Conservation (phyloP, 495 filamentous ascomycete species). For the Aspergillus sparsus region DNA sequence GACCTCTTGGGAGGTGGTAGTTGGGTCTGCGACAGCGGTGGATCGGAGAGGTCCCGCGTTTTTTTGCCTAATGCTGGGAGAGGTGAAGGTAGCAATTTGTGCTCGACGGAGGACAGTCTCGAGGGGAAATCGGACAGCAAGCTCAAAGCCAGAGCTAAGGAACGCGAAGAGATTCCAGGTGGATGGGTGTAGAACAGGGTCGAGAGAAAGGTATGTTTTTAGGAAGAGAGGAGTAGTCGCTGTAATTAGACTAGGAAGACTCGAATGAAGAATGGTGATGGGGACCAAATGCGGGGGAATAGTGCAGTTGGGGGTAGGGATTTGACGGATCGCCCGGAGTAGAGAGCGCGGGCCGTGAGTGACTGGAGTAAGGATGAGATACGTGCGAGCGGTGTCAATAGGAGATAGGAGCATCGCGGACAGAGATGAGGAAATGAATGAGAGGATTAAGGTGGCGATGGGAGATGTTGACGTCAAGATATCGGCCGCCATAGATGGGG, state of each 20-base stretch:
- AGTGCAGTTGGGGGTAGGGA: slow-evolving; percentile 68
- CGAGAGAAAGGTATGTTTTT: slow-evolving; percentile 73
- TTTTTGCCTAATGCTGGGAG: slow-evolving; percentile 52
- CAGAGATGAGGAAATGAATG: slow-evolving; percentile 77
- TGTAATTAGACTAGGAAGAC: slow-evolving; percentile 76
- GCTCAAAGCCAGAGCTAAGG: slow-evolving; percentile 70
- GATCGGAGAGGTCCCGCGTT: slow-evolving; percentile 51
- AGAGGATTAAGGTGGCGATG: slow-evolving; percentile 70
- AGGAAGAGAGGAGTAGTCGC: slow-evolving; percentile 80
- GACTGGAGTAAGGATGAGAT: slow-evolving; percentile 79
- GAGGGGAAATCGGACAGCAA: slow-evolving; percentile 81
- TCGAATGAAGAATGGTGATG: slow-evolving; percentile 82
- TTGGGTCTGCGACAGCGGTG: slow-evolving; percentile 27
- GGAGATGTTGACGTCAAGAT: slow-evolving; percentile 73
- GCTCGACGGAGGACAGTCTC: slow-evolving; percentile 90
- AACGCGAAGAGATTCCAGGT: slow-evolving; percentile 79
- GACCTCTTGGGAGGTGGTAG: slow-evolving; percentile 46
- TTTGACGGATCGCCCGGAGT: slow-evolving; percentile 67
- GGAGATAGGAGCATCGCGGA: slow-evolving; percentile 80
- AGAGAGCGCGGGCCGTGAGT: slow-evolving; percentile 71
- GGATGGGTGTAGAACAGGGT: slow-evolving; percentile 77
- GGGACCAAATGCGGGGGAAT: slow-evolving; percentile 70
- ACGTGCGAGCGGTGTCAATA: slow-evolving; percentile 85
- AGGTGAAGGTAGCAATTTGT: slow-evolving; percentile 68
- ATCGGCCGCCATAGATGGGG: slow-evolving; percentile 53